phyloP scores from a whole-genome alignment of 441 rosid genomes.

The Flueggea neowawraea region DNA sequence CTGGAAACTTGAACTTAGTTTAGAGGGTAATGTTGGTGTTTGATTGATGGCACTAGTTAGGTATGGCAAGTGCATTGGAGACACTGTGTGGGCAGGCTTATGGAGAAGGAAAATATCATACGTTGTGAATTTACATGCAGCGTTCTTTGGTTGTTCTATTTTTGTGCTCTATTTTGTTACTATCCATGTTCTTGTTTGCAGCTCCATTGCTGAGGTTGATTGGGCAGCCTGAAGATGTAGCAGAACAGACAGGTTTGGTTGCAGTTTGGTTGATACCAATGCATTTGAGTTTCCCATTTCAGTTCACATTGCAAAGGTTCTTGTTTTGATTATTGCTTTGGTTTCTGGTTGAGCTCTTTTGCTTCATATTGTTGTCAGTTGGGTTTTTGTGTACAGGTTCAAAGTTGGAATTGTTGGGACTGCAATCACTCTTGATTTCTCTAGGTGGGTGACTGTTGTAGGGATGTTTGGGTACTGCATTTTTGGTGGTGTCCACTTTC shows the following conservation, averaged over 20 bases:
- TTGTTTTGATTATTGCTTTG: conserved; percentile 43
- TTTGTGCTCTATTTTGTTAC: conserved; percentile 30
- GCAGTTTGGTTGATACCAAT: conserved; percentile 48
- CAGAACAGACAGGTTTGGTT: conserved; percentile 43
- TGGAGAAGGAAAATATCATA: conserved; percentile 60
- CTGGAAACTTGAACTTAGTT: neutral
- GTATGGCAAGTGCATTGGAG: conserved; percentile 72
- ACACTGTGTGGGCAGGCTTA: conserved; percentile 75
- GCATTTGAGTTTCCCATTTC: conserved; percentile 49
- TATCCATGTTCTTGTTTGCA: conserved; percentile 43
- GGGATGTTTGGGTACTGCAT: conserved; percentile 30
- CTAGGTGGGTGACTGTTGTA: conserved; percentile 41
- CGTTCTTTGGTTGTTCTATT: conserved; percentile 46
- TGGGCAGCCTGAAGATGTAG: conserved; percentile 37
- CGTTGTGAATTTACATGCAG: conserved; percentile 54
- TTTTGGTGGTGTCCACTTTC: conserved; percentile 39
- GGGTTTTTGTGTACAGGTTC: conserved; percentile 40
- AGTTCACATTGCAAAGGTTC: conserved; percentile 44
- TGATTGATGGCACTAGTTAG: conserved; percentile 35
- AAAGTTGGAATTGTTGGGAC: conserved; percentile 43
- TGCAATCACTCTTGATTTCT: conserved; percentile 40
- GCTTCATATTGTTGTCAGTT: conserved; percentile 32
- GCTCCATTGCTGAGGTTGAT: conserved; percentile 40
- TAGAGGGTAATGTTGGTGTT: neutral
- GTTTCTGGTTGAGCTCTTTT: conserved; percentile 30